Conservation (phyloP, 257 asterid species). For the Nicotiana sylvestris region DNA sequence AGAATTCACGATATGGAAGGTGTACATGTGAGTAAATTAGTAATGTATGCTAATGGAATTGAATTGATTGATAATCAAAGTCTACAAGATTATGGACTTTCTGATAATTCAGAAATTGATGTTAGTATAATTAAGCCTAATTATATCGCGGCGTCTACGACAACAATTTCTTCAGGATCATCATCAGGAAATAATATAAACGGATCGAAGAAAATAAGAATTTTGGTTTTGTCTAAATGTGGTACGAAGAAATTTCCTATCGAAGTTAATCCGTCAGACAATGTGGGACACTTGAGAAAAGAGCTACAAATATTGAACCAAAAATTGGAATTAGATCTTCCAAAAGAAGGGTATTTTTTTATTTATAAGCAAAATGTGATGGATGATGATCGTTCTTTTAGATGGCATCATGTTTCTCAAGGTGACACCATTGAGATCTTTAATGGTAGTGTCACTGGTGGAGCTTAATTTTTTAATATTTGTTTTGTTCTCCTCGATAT, state of each 20-base stretch:
- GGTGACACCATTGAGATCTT: slow-evolving; percentile 67
- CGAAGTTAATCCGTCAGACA: slow-evolving; percentile 42
- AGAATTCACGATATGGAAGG: slow-evolving; percentile 42
- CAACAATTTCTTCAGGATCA: slow-evolving; percentile 23
- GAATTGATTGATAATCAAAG: slow-evolving; percentile 41
- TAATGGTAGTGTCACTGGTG: slow-evolving; percentile 59
- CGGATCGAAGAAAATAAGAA: slow-evolving; percentile 23
- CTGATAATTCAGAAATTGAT: slow-evolving; percentile 33
- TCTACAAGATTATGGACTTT: slow-evolving; percentile 28
- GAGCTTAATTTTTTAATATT: slow-evolving; percentile 21
- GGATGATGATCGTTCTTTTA: slow-evolving; percentile 66
- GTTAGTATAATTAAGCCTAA: slow-evolving; percentile 22
- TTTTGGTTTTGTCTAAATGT: slow-evolving; percentile 25
- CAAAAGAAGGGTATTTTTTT: slow-evolving; percentile 57
- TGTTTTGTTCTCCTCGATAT: not conserved
- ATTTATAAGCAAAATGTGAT: slow-evolving; percentile 59
- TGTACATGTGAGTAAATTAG: slow-evolving; percentile 16
- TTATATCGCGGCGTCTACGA: not conserved
- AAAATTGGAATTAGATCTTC: slow-evolving; percentile 38
- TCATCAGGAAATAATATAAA: slow-evolving; percentile 7
- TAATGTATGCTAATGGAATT: slow-evolving; percentile 32
- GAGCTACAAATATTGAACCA: slow-evolving; percentile 40
- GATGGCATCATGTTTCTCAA: slow-evolving; percentile 60
- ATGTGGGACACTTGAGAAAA: slow-evolving; percentile 43
- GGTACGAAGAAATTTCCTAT: slow-evolving; percentile 39